These are phyloP conservation scores for Starmerella cellae DNA, from an alignment of 805 yeast genomes.

Conservation along the genomic window DNA sequence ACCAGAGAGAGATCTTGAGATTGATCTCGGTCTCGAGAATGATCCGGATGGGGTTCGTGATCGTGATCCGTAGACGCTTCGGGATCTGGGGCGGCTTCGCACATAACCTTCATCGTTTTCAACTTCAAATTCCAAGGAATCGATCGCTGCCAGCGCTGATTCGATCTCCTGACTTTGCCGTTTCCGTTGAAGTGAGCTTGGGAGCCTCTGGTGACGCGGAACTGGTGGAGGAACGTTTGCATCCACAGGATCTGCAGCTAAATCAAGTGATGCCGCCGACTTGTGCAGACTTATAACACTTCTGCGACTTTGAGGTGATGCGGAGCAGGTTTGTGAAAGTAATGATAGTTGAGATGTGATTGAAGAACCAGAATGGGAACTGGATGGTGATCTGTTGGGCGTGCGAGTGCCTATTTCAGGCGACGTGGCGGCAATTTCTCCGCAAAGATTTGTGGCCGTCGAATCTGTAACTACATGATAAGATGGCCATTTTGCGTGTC, in stretches of 20 bases:
- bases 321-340: conserved; percentile 5
- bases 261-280: neutral
- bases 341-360: conserved; percentile 12
- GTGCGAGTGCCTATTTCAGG: neutral
- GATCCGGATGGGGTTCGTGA: conserved; percentile 22
- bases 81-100: neutral
- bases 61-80: neutral
- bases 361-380: conserved; percentile 7
- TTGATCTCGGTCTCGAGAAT: conserved; percentile 1
- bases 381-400: conserved; percentile 2
- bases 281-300: neutral
- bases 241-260: conserved; percentile 2
- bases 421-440: neutral
- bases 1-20: conserved; percentile 1
- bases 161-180: conserved; percentile 3
- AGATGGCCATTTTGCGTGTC: conserved; percentile 4
- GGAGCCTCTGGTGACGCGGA: conserved; percentile 14
- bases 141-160: conserved; percentile 13
- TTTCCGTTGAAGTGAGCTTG: neutral
- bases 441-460: neutral
- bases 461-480: neutral
- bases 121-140: conserved; percentile 9
- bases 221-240: conserved; percentile 19
- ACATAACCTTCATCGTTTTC: neutral
- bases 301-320: neutral